These are phyloP conservation scores for Acanthamoeba sp. DNA, from an alignment of 208 protist genomes.

Conservation along the genomic window DNA sequence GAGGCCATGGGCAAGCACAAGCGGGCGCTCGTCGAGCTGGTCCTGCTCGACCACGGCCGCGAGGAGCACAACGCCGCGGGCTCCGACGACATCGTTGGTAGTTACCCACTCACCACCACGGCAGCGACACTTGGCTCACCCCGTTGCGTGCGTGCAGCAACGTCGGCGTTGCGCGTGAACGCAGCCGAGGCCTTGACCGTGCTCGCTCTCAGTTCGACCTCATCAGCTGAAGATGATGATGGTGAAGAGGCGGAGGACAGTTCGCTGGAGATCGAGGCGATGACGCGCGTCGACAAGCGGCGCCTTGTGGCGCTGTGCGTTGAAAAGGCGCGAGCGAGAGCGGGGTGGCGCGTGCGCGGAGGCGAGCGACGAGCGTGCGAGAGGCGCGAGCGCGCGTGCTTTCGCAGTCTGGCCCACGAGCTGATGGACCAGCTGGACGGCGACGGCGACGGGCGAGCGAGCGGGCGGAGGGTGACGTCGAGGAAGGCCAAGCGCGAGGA, in stretches of 20 bases:
- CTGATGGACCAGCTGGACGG: neutral
- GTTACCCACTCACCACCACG: neutral
- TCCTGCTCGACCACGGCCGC: neutral
- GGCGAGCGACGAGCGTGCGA: neutral
- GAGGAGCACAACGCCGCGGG: too few species aligned
- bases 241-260: too few species aligned
- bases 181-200: neutral
- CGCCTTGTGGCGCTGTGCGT: neutral
- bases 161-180: neutral
- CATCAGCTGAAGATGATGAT: neutral
- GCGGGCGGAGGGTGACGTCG: too few species aligned
- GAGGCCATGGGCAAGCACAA: neutral
- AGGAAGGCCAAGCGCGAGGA: neutral
- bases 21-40: neutral
- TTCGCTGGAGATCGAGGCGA: neutral
- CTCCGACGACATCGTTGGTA: neutral
- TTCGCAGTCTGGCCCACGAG: neutral
- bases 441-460: too few species aligned
- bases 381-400: neutral
- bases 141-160: neutral
- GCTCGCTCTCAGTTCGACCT: neutral
- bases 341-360: neutral
- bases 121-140: neutral
- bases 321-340: neutral
- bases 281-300: neutral